Evolutionary conservation across 805 yeast genomes (phyloP), one percentile per base, ranked within the genome.

Genomic region (Isabelozyma gotoi): DNA sequence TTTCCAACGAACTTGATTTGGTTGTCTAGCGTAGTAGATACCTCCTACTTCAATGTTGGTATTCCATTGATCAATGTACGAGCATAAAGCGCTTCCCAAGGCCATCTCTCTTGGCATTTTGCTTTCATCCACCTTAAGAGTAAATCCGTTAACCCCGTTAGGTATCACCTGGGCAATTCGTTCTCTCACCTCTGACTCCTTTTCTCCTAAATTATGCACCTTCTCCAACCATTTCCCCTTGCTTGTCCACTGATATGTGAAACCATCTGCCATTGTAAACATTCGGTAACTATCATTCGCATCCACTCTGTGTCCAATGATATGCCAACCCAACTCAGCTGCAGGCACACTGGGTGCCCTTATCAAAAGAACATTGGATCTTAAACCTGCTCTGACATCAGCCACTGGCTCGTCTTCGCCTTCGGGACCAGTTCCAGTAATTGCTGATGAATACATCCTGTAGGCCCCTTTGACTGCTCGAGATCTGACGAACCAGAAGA

Each of bases 11-110:
- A 73, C 70, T 50, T 76, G 78, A 8, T 47, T 40, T 31, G 71
- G 73, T 55, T 77, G 77, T 58, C 76, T 70, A 10, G 82, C 77
- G 47, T 71, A 73, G 59, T 81, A 81, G 41, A 82, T 79, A 31
- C 87, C 87, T n/a, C 87, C 87, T 32, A 80, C 78, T 18, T 76
- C 77, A 32, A 76, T 60, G 46, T 68, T 67, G 18, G 86, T 81
- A 53, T 79, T 82, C 88, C 88, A 82, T 45, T 81, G 86, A 54
- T 82, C 88, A 44, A 82, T 74, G 55, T 67, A 77, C 35, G 85
- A 78, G 45, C 81, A 77, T 46, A 82, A 61, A 3, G 85, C 86
- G 7, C 83, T 74, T 12, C 81, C 63, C 15, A 82, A 57, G 1
- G 85, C 87, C 63, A 82, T 52, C 49, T 80, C 85, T 38, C 76